phyloP scores from a whole-genome alignment of 352 stramenopile species.

The Saprolegnia diclina region DNA sequence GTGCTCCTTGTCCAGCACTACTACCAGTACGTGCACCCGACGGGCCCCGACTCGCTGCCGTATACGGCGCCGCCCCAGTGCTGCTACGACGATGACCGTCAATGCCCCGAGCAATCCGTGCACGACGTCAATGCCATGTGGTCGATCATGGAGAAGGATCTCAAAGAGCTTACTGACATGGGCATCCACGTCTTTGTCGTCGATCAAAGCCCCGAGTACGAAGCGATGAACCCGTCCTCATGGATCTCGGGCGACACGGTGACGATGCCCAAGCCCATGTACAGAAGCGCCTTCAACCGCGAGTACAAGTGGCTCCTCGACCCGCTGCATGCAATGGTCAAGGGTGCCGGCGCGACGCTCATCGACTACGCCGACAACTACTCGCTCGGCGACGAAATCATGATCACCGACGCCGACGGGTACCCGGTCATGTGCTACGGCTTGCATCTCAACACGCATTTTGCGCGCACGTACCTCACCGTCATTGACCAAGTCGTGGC shows the following conservation, averaged over 20 bases:
- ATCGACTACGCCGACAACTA: slow-evolving; percentile 20
- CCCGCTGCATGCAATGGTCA: background rate
- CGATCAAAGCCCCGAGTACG: background rate
- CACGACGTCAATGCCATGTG: background rate
- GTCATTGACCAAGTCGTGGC: slow-evolving; percentile 21
- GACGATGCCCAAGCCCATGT: background rate
- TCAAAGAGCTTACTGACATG: background rate
- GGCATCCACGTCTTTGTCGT: slow-evolving; percentile 16
- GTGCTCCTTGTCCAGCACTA: too few relatives aligned
- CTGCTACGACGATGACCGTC: background rate
- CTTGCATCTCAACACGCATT: background rate
- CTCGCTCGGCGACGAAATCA: too few relatives aligned
- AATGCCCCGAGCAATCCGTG: background rate
- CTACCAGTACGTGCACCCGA: too few relatives aligned
- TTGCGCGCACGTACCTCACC: background rate
- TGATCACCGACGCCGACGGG: background rate
- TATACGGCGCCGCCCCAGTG: background rate
- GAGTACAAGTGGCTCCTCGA: background rate
- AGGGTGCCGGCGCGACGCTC: slow-evolving; percentile 1
- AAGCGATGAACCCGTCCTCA: background rate
- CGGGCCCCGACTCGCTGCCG: too few relatives aligned
- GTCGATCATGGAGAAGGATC: too few relatives aligned
- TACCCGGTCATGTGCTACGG: background rate
- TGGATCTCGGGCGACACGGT: background rate
- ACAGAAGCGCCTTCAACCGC: too few relatives aligned